Evolutionary conservation across 2,329 filamentous ascomycete genomes (phyloP).

Genomic region (Polytolypa hystricis): DNA sequence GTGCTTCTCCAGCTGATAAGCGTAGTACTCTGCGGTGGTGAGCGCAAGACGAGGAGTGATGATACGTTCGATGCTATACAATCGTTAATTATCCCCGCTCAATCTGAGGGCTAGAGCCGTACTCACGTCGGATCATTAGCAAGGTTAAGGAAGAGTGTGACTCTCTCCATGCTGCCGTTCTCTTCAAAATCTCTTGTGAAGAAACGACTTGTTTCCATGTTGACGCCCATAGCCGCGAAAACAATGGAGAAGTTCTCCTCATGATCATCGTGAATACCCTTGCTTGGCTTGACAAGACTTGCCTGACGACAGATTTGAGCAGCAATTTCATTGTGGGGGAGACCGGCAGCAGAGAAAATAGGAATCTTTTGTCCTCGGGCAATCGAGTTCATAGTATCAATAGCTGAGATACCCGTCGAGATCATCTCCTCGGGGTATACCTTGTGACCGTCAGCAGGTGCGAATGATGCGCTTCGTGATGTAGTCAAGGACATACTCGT

Average conservation of each 20-base stretch:
- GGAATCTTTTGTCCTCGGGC: constrained; percentile 99
- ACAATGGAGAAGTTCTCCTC: constrained; percentile 99
- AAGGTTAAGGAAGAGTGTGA: constrained; percentile 96
- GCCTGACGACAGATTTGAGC: constrained; percentile 98
- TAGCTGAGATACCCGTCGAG: constrained; percentile 96
- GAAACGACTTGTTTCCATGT: constrained; percentile 96
- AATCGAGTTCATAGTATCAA: constrained; percentile 97
- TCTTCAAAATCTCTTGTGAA: constrained; percentile 98
- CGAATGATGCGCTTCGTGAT: background rate
- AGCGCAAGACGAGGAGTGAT: constrained; percentile 97
- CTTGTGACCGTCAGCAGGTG: constrained; percentile 35
- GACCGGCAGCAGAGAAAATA: constrained; percentile 96
- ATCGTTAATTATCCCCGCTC: too few species aligned
- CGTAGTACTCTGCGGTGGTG: constrained; percentile 98
- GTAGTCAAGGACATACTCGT: constrained; percentile 51
- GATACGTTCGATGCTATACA: constrained; percentile 88
- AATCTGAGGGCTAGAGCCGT: background rate
- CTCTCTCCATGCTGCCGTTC: constrained; percentile 96
- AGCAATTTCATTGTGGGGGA: constrained; percentile 98
- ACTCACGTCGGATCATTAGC: constrained; percentile 95
- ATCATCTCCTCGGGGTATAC: constrained; percentile 99
- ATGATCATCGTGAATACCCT: constrained; percentile 91
- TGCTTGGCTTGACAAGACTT: constrained; percentile 83
- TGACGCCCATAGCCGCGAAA: constrained; percentile 99
- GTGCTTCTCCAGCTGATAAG: constrained; percentile 99